Percentiles rank a stretch among this genome's conserved stretches.
Evolutionary conservation across 2,329 filamentous ascomycete species (phyloP).

Genomic region (Diplodia sapinea): DNA sequence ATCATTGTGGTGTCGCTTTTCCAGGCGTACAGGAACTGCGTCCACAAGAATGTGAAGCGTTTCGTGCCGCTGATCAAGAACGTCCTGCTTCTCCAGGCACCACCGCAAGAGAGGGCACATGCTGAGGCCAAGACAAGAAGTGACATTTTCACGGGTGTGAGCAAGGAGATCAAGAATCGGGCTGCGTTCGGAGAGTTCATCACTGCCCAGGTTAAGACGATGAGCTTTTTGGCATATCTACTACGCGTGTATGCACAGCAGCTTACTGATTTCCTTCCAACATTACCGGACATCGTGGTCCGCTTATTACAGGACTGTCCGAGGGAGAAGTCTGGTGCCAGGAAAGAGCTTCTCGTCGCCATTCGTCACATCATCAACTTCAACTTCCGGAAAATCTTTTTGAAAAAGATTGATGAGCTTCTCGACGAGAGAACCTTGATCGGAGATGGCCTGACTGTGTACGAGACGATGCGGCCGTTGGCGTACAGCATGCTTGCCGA

Average conservation of each 20-base stretch:
- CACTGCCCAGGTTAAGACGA: constrained; percentile 97
- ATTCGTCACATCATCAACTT: constrained; percentile 99
- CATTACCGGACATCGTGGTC: constrained; percentile 86
- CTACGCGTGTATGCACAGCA: constrained; percentile 86
- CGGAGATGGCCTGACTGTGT: constrained; percentile 93
- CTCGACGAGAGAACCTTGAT: constrained; percentile 93
- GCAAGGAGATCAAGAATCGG: constrained; percentile 89
- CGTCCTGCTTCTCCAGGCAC: constrained; percentile 85
- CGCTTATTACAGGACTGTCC: constrained; percentile 92
- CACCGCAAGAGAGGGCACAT: constrained; percentile 91
- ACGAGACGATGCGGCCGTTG: constrained; percentile 92
- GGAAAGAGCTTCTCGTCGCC: constrained; percentile 94
- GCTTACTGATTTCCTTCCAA: constrained; percentile 83
- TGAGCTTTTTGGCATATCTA: constrained; percentile 96
- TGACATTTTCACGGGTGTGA: constrained; percentile 89
- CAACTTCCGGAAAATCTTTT: constrained; percentile 94
- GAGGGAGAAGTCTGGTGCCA: constrained; percentile 86
- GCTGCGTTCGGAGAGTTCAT: constrained; percentile 97
- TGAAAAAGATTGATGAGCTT: constrained; percentile 92
- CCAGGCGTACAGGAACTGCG: constrained; percentile 83
- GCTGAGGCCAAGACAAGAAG: constrained; percentile 78
- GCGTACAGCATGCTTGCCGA: constrained; percentile 99
- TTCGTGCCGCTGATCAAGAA: constrained; percentile 95
- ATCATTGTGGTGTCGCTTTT: constrained; percentile 99
- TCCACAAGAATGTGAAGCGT: constrained; percentile 82